Conservation (phyloP, 768 basidiomycete species). For the Macrolepiota dolichaula region DNA sequence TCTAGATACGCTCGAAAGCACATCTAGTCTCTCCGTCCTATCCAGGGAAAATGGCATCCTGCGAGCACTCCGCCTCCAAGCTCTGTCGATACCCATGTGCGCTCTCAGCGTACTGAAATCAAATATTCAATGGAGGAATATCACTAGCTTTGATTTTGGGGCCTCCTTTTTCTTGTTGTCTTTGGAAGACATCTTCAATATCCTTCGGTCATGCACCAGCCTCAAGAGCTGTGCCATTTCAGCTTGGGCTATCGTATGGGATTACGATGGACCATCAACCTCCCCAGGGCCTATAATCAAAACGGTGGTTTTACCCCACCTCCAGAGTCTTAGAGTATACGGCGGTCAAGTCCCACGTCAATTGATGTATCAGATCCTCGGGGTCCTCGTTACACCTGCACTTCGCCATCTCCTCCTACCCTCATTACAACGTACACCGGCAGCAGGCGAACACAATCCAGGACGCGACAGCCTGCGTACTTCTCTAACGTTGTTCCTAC, state of each 20-base stretch:
- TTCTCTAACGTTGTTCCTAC: too few species aligned
- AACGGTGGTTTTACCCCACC: background rate
- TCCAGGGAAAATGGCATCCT: background rate
- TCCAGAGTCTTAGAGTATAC: background rate
- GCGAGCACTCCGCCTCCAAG: background rate
- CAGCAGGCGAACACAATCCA: too few species aligned
- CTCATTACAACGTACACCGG: too few species aligned
- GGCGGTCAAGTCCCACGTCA: background rate
- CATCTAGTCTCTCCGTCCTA: background rate
- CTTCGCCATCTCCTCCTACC: background rate
- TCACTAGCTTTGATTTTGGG: background rate
- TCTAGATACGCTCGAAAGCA: too few species aligned
- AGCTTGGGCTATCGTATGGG: background rate
- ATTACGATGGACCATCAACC: too few species aligned
- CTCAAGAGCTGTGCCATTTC: background rate
- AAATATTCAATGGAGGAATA: background rate
- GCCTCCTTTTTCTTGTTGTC: too few species aligned
- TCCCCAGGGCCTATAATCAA: too few species aligned
- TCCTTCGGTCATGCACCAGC: background rate
- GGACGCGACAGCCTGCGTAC: too few species aligned
- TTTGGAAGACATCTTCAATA: background rate
- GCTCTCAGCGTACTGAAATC: background rate
- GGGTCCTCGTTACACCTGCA: background rate
- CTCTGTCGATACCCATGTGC: background rate
- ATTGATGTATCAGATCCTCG: background rate